These are phyloP conservation scores for Rhizoclosmatium globosum DNA, from an alignment of 192 early-diverging fungal species.

Conservation along the genomic window DNA sequence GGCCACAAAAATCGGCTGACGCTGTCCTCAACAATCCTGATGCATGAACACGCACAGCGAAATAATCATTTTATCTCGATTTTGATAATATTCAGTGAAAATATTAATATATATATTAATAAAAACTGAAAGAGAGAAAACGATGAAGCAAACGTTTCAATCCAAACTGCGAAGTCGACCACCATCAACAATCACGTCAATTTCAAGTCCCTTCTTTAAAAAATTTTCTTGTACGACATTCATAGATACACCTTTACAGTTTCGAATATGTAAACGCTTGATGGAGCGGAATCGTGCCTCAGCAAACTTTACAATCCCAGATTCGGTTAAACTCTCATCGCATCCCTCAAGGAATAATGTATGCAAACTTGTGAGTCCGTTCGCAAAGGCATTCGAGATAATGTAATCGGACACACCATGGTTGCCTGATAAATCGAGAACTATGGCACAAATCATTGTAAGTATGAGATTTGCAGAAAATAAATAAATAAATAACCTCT, in stretches of 20 bases:
- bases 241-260: constrained; percentile 41
- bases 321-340: constrained; percentile 39
- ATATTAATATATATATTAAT: too few relatives aligned
- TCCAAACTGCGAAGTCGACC: constrained; percentile 34
- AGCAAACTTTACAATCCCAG: constrained; percentile 48
- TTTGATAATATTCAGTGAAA: too few relatives aligned
- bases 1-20: too few relatives aligned
- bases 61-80: too few relatives aligned
- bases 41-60: too few relatives aligned
- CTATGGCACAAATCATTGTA: background rate
- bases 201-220: constrained; percentile 37
- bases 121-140: too few relatives aligned
- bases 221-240: constrained; percentile 40
- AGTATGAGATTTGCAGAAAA: background rate
- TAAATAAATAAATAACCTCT: constrained; percentile 13
- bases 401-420: constrained; percentile 51
- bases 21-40: too few relatives aligned
- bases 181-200: constrained; percentile 55
- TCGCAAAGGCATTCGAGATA: constrained; percentile 25
- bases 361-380: constrained; percentile 43
- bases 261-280: constrained; percentile 54
- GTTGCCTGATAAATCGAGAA: constrained; percentile 55
- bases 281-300: constrained; percentile 39
- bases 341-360: constrained; percentile 54
- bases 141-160: background rate